Evolutionary conservation across 768 basidiomycete species (phyloP).

Genomic region (Rhizopogon vinicolor): DNA sequence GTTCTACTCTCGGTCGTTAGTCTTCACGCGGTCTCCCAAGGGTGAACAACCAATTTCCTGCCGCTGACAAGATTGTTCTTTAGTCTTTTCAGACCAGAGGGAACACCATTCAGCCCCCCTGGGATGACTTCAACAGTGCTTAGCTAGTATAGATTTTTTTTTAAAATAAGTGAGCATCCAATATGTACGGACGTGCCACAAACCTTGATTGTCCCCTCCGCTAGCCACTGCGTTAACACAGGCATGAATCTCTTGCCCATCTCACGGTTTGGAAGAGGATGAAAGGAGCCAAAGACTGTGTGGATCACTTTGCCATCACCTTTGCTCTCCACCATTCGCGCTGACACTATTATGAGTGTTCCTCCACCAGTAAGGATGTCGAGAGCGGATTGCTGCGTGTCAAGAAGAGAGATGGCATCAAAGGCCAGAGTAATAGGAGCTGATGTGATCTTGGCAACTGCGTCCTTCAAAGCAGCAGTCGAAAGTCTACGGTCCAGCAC

Average conservation of each 20-base stretch:
- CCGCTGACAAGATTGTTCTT: constrained; percentile 34
- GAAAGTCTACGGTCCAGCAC: constrained; percentile 28
- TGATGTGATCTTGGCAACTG: constrained; percentile 10
- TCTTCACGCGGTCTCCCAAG: constrained; percentile 30
- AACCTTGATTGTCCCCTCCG: constrained; percentile 14
- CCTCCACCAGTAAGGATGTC: constrained; percentile 29
- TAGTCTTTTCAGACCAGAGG: constrained; percentile 27
- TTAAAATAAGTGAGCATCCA: not conserved
- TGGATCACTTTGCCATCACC: not conserved
- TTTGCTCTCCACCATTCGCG: not conserved
- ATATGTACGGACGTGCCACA: not conserved
- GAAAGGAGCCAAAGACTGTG: constrained; percentile 1
- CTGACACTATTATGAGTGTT: constrained; percentile 10
- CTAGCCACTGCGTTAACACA: constrained; percentile 9
- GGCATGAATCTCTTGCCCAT: constrained; percentile 7
- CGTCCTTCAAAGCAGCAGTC: constrained; percentile 4
- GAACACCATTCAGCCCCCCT: constrained; percentile 32
- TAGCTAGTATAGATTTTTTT: constrained; percentile 25
- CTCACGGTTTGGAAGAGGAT: not conserved
- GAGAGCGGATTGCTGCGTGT: constrained; percentile 30
- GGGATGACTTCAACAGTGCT: constrained; percentile 34
- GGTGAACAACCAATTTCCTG: constrained; percentile 30
- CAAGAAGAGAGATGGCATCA: constrained; percentile 24
- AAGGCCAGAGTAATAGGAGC: constrained; percentile 9
- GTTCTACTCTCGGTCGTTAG: constrained; percentile 14